phyloP scores from a whole-genome alignment of 2,329 filamentous ascomycete genomes.

The Septoria petroselini region DNA sequence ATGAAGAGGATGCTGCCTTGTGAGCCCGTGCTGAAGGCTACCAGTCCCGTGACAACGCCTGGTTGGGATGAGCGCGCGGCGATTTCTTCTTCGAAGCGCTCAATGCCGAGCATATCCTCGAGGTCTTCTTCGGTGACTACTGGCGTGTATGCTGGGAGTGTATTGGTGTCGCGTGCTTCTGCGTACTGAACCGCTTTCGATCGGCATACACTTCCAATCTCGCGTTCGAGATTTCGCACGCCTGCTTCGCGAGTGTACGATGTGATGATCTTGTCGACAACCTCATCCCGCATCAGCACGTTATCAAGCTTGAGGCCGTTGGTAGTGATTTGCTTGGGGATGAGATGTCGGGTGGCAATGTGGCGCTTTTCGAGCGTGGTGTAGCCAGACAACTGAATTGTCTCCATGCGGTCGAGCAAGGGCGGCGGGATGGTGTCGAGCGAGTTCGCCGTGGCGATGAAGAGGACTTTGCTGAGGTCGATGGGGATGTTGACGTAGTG shows the following conservation, averaged over 20 bases:
- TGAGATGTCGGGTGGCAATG: slow-evolving; percentile 87
- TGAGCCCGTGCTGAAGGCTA: slow-evolving; percentile 87
- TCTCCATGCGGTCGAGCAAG: slow-evolving; percentile 94
- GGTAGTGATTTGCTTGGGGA: slow-evolving; percentile 89
- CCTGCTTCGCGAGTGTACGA: slow-evolving; percentile 95
- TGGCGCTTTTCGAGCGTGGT: slow-evolving; percentile 95
- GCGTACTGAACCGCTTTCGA: slow-evolving; percentile 94
- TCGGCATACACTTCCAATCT: slow-evolving; percentile 90
- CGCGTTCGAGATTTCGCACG: slow-evolving; percentile 91
- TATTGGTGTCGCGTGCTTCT: slow-evolving; percentile 74
- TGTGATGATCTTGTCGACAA: slow-evolving; percentile 92
- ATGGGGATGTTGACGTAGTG: slow-evolving; percentile 96
- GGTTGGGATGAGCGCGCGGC: slow-evolving; percentile 78
- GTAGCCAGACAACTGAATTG: slow-evolving; percentile 87
- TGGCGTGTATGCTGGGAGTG: slow-evolving; percentile 65
- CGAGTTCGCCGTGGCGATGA: slow-evolving; percentile 94
- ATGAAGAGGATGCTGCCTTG: slow-evolving; percentile 98
- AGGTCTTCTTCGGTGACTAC: slow-evolving; percentile 74
- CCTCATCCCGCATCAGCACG: slow-evolving; percentile 72
- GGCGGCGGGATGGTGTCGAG: slow-evolving; percentile 94
- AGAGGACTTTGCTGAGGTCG: slow-evolving; percentile 92
- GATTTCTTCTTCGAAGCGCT: slow-evolving; percentile 93
- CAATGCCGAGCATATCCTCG: slow-evolving; percentile 86
- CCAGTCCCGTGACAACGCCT: slow-evolving; percentile 91
- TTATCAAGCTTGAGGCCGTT: slow-evolving; percentile 80